Base-by-base conservation (phyloP, 768 basidiomycete genomes). In the Amanita exitialis region DNA sequence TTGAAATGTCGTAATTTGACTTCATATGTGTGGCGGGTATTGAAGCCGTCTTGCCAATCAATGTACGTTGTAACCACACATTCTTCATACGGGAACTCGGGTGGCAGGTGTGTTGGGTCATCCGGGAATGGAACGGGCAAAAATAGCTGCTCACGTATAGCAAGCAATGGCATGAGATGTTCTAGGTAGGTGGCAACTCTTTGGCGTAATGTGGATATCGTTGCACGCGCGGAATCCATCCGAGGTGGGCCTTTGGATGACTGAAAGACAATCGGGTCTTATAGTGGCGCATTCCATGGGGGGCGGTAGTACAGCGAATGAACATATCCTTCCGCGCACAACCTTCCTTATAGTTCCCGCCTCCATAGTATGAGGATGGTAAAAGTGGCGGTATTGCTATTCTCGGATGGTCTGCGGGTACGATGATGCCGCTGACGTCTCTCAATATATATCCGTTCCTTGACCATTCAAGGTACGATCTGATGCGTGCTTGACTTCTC, bases 1-100 rank as follows among this genome's bases (percentile, higher is more conserved):
- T 44, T 23, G 32, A 44, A 51, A 30, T 51, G 50, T 1, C 41
- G 39, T 15, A 51, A 21, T 12, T 51, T 51, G 34, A 51, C 50
- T 51, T 51, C 50, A 15, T 13, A 51, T 2, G 13, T n/a, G 6
- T 36, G 42, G 6, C 10, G 42, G 13, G 15, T 5, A 15, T 38
- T 1, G 13, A 13, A 4, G 2, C 25, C 7, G 42, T 34, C 42
- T 16, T 6, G n/a, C 28, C 16, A 44, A 10, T 51, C 12, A 5
- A 51, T 18, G 32, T 44, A n/a, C 32, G 42, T 44, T 4, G 30
- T 44, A 21, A 35, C n/a, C 18, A 44, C 30, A 32, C 37, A 51
- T 20, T 51, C 50, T n/a, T n/a, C 43, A 12, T 51, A 1, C 2
- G 50, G 50, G 23, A 51, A 51, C 15, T 10, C 18, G 2, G 41